Percentiles rank a stretch among this genome's conserved stretches.
Conservation (phyloP, 805 yeast genomes). For the Dipodascopsis tothii region DNA sequence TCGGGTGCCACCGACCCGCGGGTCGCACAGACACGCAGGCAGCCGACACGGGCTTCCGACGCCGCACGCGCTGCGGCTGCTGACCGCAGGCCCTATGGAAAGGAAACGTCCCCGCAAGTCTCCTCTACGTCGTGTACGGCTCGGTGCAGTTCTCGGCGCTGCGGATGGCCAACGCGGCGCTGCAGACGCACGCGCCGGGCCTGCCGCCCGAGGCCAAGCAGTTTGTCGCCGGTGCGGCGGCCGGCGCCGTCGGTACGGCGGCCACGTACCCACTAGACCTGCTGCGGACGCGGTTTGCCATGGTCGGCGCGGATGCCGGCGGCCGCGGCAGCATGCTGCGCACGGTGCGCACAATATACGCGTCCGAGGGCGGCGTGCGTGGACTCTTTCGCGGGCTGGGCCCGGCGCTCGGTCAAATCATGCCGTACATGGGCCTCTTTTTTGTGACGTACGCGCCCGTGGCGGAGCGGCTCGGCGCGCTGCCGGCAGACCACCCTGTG, state of each 20-base stretch:
- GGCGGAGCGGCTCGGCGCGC: not conserved
- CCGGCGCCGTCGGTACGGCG: constrained; percentile 69
- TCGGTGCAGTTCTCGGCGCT: constrained; percentile 75
- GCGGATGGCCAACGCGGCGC: constrained; percentile 43
- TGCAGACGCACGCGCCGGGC: constrained; percentile 30
- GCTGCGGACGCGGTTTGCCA: constrained; percentile 79
- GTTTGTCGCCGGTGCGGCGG: constrained; percentile 59
- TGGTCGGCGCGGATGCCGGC: constrained; percentile 36
- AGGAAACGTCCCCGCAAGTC: constrained; percentile 88
- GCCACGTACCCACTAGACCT: constrained; percentile 84
- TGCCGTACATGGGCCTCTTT: constrained; percentile 65
- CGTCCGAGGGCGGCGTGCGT: constrained; percentile 40
- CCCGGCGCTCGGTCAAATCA: constrained; percentile 52
- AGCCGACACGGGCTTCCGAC: too few relatives aligned
- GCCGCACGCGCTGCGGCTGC: too few relatives aligned
- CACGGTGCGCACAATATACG: constrained; percentile 33
- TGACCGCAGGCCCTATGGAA: constrained; percentile 67
- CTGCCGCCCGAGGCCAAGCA: constrained; percentile 34
- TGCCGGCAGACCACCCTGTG: not conserved
- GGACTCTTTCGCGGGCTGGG: constrained; percentile 47
- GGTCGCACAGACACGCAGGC: too few relatives aligned
- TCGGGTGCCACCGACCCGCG: too few relatives aligned
- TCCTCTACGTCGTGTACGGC: constrained; percentile 79
- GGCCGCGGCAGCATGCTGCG: constrained; percentile 20
- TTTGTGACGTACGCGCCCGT: constrained; percentile 31